Conservation (phyloP, 352 stramenopile genomes). For the Sclerospora graminicola region DNA sequence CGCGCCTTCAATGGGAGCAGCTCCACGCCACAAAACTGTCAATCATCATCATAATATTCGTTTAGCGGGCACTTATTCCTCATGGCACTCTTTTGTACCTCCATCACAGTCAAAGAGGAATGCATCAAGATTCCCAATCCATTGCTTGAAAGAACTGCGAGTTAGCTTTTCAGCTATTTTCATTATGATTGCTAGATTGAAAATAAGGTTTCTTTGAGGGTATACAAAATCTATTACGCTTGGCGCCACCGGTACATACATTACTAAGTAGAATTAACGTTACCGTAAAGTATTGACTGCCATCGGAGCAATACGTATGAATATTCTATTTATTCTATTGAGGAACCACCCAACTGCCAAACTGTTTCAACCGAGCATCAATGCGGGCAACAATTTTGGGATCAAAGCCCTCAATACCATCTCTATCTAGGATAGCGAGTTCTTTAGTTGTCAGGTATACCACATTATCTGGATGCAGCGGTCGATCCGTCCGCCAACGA, state of each 20-base stretch:
- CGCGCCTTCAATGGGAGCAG: slow-evolving; percentile 50
- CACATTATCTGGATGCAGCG: slow-evolving; percentile 73
- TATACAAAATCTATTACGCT: slow-evolving; percentile 12
- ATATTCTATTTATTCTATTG: slow-evolving; percentile 14
- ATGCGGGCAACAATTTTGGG: slow-evolving; percentile 54
- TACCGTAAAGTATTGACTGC: too few relatives aligned
- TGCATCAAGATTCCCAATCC: slow-evolving; percentile 50
- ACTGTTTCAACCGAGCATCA: slow-evolving; percentile 48
- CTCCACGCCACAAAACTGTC: slow-evolving; percentile 58
- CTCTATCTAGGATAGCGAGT: slow-evolving; percentile 43
- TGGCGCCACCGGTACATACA: too few relatives aligned
- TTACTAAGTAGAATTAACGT: too few relatives aligned
- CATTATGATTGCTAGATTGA: too few relatives aligned
- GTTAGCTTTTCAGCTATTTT: slow-evolving; percentile 25
- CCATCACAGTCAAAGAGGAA: slow-evolving; percentile 83
- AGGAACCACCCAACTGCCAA: slow-evolving; percentile 41
- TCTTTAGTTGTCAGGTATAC: slow-evolving; percentile 83
- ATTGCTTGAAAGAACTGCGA: slow-evolving; percentile 35
- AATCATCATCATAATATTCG: neutral
- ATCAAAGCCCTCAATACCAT: slow-evolving; percentile 56
- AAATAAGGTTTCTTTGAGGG: neutral
- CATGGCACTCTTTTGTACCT: slow-evolving; percentile 18
- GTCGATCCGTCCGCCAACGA: slow-evolving; percentile 67
- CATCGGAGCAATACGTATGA: neutral
- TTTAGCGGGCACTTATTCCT: neutral